Evolutionary conservation across 73 alveolate species (phyloP).

Genomic region (Tetrahymena elliotti): DNA sequence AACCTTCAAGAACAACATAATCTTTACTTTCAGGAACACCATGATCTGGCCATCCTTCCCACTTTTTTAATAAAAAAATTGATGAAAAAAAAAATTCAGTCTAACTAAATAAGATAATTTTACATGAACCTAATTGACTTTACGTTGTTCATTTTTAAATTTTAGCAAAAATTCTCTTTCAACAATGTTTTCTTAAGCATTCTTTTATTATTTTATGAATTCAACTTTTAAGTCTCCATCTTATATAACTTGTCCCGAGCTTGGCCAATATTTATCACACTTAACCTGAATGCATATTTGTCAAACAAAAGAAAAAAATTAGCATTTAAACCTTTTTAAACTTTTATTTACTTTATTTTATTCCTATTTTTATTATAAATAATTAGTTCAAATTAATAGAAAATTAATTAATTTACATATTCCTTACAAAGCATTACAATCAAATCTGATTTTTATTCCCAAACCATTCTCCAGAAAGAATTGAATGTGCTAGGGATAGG

Average conservation of each 20-base stretch:
- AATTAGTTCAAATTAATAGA: not conserved
- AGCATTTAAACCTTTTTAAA: not conserved
- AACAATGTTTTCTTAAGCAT: not conserved
- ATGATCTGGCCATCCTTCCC: constrained; percentile 2
- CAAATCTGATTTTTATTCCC: not conserved
- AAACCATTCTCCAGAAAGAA: not conserved
- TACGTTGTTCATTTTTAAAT: not conserved
- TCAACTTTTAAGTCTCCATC: not conserved
- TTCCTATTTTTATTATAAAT: not conserved
- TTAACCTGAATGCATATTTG: not conserved
- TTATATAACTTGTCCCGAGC: not conserved
- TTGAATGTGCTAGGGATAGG: not conserved
- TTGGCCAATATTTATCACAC: not conserved
- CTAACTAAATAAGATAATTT: not conserved
- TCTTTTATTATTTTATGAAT: not conserved
- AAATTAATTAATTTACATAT: not conserved
- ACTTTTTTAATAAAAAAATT: not conserved
- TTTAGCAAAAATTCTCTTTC: not conserved
- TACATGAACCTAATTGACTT: not conserved
- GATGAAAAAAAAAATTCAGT: not conserved
- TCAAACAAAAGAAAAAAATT: not conserved
- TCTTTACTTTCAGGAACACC: not conserved
- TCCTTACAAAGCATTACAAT: not conserved
- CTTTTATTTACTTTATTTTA: not conserved
- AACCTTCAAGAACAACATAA: not conserved